Conservation (phyloP, 164 flowering plant species). For the Hamamelis virginiana region DNA sequence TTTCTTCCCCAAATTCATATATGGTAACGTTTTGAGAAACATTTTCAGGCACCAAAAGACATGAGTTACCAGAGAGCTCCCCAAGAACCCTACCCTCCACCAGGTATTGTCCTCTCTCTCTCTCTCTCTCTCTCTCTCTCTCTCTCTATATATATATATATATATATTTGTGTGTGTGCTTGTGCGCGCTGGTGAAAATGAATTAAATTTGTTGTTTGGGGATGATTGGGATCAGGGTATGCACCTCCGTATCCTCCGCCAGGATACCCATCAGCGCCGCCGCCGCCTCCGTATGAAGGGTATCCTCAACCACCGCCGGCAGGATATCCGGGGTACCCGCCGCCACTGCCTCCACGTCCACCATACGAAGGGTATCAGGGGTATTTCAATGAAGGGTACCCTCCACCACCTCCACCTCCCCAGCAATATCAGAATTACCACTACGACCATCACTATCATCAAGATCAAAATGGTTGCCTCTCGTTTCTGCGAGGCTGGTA, state of each 20-base stretch:
- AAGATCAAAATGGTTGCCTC: slow-evolving; percentile 23
- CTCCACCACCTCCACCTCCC: slow-evolving; percentile 28
- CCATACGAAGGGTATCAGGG: slow-evolving; percentile 44
- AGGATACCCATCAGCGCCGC: slow-evolving; percentile 29
- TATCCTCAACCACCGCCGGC: slow-evolving; percentile 27
- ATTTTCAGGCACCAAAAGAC: neutral
- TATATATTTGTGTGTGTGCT: neutral
- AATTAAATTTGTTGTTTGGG: neutral
- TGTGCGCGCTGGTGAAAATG: too few species aligned
- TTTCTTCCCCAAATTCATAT: too few species aligned
- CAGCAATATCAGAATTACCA: slow-evolving; percentile 19
- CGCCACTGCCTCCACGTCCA: slow-evolving; percentile 22
- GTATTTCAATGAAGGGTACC: slow-evolving; percentile 34
- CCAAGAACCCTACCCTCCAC: slow-evolving; percentile 36
- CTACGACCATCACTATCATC: slow-evolving; percentile 22
- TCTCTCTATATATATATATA: neutral
- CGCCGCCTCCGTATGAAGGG: slow-evolving; percentile 21
- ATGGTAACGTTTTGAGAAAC: too few species aligned
- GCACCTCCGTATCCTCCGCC: slow-evolving; percentile 26
- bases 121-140: too few species aligned
- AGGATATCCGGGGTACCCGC: slow-evolving; percentile 30
- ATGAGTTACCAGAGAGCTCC: slow-evolving; percentile 36
- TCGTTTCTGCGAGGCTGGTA: slow-evolving; percentile 46
- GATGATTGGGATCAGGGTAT: slow-evolving; percentile 12
- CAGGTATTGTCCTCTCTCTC: slow-evolving; percentile 17